These are phyloP conservation scores for Boletus insuetus DNA, from an alignment of 768 basidiomycete genomes.

Conservation along the genomic window DNA sequence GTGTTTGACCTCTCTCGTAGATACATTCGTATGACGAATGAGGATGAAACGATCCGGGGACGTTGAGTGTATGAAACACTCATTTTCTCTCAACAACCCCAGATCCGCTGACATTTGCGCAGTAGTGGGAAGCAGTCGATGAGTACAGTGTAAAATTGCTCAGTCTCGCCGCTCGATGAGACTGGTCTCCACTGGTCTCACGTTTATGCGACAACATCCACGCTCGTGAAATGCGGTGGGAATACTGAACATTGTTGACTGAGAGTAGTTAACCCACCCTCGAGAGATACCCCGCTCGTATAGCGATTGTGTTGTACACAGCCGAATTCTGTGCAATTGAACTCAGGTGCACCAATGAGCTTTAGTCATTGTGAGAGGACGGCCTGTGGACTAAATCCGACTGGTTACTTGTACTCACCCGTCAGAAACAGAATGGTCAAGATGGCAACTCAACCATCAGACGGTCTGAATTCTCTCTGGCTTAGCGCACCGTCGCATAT, in stretches of 20 bases:
- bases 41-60: neutral
- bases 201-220: neutral
- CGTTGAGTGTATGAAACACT: neutral
- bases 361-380: neutral
- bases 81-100: neutral
- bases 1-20: constrained; percentile 9
- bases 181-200: neutral
- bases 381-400: neutral
- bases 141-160: neutral
- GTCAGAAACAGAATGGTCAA: constrained; percentile 3
- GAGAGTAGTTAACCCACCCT: neutral
- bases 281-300: neutral
- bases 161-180: neutral
- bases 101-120: neutral
- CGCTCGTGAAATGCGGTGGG: neutral
- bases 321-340: neutral
- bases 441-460: neutral
- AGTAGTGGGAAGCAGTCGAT: neutral
- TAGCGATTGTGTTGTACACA: neutral
- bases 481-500: neutral
- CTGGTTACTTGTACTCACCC: neutral
- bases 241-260: neutral
- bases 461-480: neutral
- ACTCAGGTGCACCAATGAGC: neutral
- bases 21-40: constrained; percentile 27